Conservation (phyloP, 2,329 filamentous ascomycete species). For the Colletotrichum godetiae region DNA sequence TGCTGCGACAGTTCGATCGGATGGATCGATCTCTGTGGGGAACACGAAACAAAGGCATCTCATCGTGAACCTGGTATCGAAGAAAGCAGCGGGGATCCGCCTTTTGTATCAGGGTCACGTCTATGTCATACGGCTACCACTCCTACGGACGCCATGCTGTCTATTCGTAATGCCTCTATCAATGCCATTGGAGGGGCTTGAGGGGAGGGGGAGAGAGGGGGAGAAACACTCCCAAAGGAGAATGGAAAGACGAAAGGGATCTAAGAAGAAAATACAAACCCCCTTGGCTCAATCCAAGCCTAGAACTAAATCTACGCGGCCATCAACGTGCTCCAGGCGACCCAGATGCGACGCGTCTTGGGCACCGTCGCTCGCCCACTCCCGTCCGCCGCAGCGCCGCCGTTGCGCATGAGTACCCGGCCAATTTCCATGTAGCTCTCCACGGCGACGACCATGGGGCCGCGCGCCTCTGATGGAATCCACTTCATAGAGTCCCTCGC, state of each 20-base stretch:
- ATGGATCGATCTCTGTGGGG: background rate
- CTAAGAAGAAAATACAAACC: background rate
- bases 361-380: conserved; percentile 55
- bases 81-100: background rate
- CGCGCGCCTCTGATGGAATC: conserved; percentile 69
- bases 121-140: background rate
- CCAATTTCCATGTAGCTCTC: conserved; percentile 84
- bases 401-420: conserved; percentile 59
- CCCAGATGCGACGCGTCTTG: conserved; percentile 58
- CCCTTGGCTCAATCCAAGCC: background rate
- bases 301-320: background rate
- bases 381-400: conserved; percentile 18
- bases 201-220: background rate
- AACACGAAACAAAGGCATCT: background rate
- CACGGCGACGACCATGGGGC: conserved; percentile 75
- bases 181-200: background rate
- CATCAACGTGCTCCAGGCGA: conserved; percentile 67
- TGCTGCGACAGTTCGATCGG: conserved; percentile 5
- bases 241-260: background rate
- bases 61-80: background rate
- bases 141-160: conserved; percentile 12
- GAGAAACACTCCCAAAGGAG: background rate
- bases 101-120: background rate
- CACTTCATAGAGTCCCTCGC: conserved; percentile 68
- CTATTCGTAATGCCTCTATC: conserved; percentile 20